These are phyloP conservation scores for Balakata baccata DNA, from an alignment of 345 rosid species.

Conservation along the genomic window DNA sequence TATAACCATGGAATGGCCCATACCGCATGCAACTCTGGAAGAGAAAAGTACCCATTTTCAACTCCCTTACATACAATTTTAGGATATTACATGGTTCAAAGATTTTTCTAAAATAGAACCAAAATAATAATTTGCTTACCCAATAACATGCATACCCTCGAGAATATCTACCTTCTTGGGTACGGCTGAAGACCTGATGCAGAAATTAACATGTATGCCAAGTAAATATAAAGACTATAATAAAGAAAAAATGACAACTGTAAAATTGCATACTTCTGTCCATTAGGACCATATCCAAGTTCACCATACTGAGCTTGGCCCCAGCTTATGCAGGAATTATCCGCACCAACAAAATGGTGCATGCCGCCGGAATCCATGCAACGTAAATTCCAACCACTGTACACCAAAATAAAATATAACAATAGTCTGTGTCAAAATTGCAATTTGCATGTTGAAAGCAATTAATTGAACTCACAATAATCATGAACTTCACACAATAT, in stretches of 20 bases:
- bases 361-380: conserved; percentile 97
- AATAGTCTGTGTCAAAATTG: not conserved
- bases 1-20: conserved; percentile 81
- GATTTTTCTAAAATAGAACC: not conserved
- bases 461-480: not conserved
- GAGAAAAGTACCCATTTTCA: conserved; percentile 7
- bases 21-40: conserved; percentile 85
- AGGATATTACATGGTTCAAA: not conserved
- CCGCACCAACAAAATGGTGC: conserved; percentile 99
- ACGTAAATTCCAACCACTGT: conserved; percentile 94
- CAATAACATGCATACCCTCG: conserved; percentile 84
- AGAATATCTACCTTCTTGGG: conserved; percentile 93
- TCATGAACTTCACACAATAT: not conserved
- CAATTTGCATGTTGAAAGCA: not conserved
- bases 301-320: conserved; percentile 94
- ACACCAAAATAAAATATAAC: conserved; percentile 3
- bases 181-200: conserved; percentile 76
- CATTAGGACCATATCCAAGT: conserved; percentile 90
- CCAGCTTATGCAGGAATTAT: conserved; percentile 96
- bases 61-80: not conserved
- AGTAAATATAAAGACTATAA: not conserved
- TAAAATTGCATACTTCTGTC: conserved; percentile 65
- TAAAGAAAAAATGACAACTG: not conserved
- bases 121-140: conserved; percentile 38
- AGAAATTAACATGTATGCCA: not conserved